These are phyloP conservation scores for Aquilaria yunnanensis DNA, from an alignment of 345 rosid species.

Conservation along the genomic window DNA sequence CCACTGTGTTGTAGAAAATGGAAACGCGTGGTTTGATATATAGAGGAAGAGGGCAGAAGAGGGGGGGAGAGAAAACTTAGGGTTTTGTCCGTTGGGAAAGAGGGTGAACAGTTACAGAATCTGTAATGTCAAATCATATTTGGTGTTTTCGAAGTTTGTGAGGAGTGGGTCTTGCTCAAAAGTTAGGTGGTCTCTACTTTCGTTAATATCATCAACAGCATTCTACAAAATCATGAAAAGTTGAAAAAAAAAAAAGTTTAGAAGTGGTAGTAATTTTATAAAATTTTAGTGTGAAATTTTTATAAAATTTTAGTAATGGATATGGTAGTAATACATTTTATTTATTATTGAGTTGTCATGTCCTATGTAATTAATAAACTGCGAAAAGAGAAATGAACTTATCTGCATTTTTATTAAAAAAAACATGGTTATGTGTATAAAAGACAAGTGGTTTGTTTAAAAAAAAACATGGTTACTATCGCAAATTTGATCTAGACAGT, in stretches of 20 bases:
- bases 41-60: not conserved
- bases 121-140: slow-evolving; percentile 93
- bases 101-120: slow-evolving; percentile 47
- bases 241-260: not conserved
- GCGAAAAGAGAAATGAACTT: too few species aligned
- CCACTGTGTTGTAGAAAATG: too few species aligned
- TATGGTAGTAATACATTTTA: too few species aligned
- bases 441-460: too few species aligned
- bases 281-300: too few species aligned
- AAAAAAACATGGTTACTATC: too few species aligned
- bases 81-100: slow-evolving; percentile 24
- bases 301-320: too few species aligned
- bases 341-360: slow-evolving; percentile 22
- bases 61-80: not conserved
- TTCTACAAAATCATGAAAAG: not conserved
- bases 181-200: slow-evolving; percentile 5
- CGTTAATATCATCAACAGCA: not conserved
- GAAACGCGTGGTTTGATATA: not conserved
- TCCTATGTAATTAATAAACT: slow-evolving; percentile 8
- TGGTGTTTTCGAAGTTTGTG: slow-evolving; percentile 55
- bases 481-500: too few species aligned
- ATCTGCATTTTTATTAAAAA: too few species aligned
- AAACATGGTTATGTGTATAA: too few species aligned
- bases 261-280: too few species aligned
- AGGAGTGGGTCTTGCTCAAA: slow-evolving; percentile 30